phyloP scores from a whole-genome alignment of 225 moss, liverwort and hornwort genomes.

The Pseudoscleropodium purum region DNA sequence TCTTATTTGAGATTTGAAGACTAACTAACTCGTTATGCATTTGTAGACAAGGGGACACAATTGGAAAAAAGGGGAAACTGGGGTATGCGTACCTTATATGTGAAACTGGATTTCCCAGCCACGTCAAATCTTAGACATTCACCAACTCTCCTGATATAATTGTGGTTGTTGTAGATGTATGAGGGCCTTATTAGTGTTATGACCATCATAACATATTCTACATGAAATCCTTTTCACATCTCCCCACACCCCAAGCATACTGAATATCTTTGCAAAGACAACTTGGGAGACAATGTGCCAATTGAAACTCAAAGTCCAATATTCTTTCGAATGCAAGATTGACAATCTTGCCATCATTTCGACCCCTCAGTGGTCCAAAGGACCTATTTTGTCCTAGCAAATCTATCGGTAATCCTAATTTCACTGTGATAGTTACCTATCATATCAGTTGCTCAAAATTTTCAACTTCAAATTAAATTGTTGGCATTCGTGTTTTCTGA shows the following conservation, averaged over 20 bases:
- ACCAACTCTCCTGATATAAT: not conserved
- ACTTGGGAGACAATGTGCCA: not conserved
- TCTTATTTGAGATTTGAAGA: not conserved
- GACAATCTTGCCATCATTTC: not conserved
- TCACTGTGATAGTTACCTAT: not conserved
- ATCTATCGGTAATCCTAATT: not conserved
- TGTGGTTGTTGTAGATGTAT: not conserved
- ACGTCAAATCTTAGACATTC: not conserved
- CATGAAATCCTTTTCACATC: not conserved
- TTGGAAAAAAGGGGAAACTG: not conserved
- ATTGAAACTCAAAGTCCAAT: not conserved
- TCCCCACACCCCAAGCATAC: not conserved
- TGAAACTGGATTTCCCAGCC: too few relatives aligned
- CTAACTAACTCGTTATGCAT: not conserved
- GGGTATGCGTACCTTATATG: too few relatives aligned
- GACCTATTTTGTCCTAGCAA: not conserved
- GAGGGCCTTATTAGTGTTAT: not conserved
- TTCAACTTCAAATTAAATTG: not conserved
- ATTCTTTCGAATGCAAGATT: not conserved
- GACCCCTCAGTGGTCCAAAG: not conserved
- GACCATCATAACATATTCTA: not conserved
- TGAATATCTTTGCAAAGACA: not conserved
- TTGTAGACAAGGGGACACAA: not conserved
- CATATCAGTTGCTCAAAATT: not conserved
- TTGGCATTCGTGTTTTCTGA: not conserved